Evolutionary conservation across 345 rosid genomes (phyloP).

Genomic region (Citrus medica): DNA sequence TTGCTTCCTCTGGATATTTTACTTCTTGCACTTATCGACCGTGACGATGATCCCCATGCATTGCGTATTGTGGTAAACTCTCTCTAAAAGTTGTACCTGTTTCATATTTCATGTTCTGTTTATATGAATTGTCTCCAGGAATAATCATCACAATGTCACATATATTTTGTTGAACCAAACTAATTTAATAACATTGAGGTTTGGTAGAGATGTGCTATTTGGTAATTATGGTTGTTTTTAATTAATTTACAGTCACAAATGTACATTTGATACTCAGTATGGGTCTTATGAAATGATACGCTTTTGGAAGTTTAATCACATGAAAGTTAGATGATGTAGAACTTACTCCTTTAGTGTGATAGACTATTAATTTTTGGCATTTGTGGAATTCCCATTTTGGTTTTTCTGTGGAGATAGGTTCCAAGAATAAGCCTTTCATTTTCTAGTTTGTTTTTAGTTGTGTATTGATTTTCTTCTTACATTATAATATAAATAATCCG

Average conservation of each 20-base stretch:
- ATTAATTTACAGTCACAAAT: background rate
- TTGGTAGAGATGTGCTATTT: background rate
- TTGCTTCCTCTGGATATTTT: constrained; percentile 92
- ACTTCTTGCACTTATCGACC: constrained; percentile 88
- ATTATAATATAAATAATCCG: constrained; percentile 18
- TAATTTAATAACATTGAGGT: background rate
- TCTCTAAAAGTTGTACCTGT: constrained; percentile 6
- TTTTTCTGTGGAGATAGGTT: background rate
- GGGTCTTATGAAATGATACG: background rate
- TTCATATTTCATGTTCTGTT: constrained; percentile 1
- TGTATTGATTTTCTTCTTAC: constrained; percentile 5
- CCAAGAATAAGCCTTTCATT: background rate
- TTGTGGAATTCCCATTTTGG: background rate
- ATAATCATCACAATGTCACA: background rate
- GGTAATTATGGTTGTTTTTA: background rate
- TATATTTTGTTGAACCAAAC: background rate
- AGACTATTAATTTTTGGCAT: background rate
- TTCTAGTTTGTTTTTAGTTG: background rate
- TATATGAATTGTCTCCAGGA: background rate
- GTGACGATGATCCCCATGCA: constrained; percentile 96
- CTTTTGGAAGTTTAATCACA: background rate
- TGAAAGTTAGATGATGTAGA: background rate
- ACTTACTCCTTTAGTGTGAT: background rate
- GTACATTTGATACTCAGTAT: background rate
- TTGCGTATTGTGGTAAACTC: constrained; percentile 76